Percentiles rank a stretch among this genome's conserved stretches.
These are phyloP conservation scores for Pezicula radicicola DNA, from an alignment of 2,329 filamentous ascomycete genomes.

Conservation along the genomic window DNA sequence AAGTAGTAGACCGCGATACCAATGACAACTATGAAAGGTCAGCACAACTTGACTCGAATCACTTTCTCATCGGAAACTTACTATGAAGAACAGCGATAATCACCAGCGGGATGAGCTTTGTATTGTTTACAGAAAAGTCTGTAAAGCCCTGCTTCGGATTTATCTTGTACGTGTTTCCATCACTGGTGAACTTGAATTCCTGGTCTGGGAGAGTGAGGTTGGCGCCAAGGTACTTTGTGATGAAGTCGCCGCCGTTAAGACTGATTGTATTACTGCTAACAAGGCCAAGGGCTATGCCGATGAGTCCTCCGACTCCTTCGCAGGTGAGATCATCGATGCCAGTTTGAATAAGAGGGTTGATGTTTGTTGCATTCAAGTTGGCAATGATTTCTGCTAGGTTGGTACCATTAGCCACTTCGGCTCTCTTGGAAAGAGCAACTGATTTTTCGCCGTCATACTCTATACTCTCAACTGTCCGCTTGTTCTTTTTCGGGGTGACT, in stretches of 20 bases:
- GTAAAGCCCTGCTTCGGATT: neutral
- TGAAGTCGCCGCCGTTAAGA: neutral
- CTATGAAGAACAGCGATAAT: neutral
- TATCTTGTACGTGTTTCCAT: slow-evolving; percentile 3
- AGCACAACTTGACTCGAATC: neutral
- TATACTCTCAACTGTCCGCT: neutral
- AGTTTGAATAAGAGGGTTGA: slow-evolving; percentile 28
- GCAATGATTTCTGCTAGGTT: slow-evolving; percentile 6
- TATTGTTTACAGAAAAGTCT: neutral
- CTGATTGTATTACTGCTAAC: slow-evolving; percentile 20
- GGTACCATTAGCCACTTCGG: slow-evolving; percentile 4
- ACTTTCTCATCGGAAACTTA: neutral
- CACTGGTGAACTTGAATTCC: slow-evolving; percentile 4
- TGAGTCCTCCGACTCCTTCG: slow-evolving; percentile 31
- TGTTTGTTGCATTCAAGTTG: slow-evolving; percentile 24
- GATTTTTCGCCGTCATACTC: neutral
- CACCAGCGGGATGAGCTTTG: neutral
- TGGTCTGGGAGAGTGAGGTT: slow-evolving; percentile 5
- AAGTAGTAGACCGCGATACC: neutral
- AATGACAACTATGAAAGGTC: neutral
- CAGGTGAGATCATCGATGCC: slow-evolving; percentile 29
- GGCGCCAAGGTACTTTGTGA: neutral
- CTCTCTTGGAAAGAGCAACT: slow-evolving; percentile 7
- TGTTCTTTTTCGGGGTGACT: neutral
- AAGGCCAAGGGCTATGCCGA: slow-evolving; percentile 25